Base-by-base conservation (phyloP, 1,284 basidiomycete genomes). In the Blastosporella zonata region DNA sequence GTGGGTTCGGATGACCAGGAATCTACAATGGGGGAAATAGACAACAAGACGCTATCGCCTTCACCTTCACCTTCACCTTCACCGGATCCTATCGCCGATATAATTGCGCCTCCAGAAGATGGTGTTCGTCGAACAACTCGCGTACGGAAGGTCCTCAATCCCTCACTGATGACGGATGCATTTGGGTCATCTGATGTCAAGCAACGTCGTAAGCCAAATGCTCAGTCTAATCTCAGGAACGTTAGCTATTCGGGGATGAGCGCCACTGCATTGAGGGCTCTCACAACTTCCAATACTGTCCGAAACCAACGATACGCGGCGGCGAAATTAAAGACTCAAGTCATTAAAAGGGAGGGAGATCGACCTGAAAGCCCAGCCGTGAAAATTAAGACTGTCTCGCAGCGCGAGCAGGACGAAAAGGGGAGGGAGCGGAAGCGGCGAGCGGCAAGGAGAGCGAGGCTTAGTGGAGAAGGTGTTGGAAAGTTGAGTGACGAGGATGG, bases 361-460 rank as follows among this genome's bases (percentile, higher is more conserved):
- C 69, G 91, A 47, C 91, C 91, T 9, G 87, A 87, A 50, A 91
- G 87, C 62, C 90, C 90, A 1, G 79, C 74, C 15, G 81, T 85
- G 41, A 91, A 87, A 65, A 78, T 87, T 35, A 79, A 78, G 57
- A 90, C 86, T 2, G 74, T 81, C 22, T 67, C 77, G 13, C 88
- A 93, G 63, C 78, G 82, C 53, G 77, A 87, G 55, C 79, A 83
- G 54, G 85, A 88, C 39, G 83, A 86, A 56, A 82, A 78, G 60
- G 77, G 74, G 2, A 70, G 66, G 36, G 75, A 79, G 49, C 70
- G 89, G 52, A 71, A 73, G 46, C 81, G 82, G 57, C 72, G 91
- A 31, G 90, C 88, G 3, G 76, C 79, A 52, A 71, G 83, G 43
- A 75, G 87, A 33, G 78, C 79, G 12, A 71, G 72, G 55, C 66